Conservation (phyloP, 2,329 filamentous ascomycete genomes). For the Cladorrhinum sp. region DNA sequence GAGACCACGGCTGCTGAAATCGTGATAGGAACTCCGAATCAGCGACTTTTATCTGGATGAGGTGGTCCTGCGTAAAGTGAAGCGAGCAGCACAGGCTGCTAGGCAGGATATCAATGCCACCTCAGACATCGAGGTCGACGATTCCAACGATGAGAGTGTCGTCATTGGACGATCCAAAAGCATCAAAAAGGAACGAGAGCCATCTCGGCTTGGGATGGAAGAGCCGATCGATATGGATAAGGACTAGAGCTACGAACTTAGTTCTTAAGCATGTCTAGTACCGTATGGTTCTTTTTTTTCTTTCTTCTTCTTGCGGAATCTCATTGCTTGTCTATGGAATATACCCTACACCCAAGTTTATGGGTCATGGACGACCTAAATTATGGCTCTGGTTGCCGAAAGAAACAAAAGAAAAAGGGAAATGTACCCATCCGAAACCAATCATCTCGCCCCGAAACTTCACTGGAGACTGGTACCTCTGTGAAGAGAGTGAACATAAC, state of each 20-base stretch:
- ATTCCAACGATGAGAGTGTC: conserved; percentile 32
- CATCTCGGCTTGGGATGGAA: conserved; percentile 10
- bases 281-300: background rate
- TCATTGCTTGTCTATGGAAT: background rate
- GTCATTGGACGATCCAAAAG: conserved; percentile 21
- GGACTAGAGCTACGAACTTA: conserved; percentile 15
- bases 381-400: background rate
- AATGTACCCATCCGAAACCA: background rate
- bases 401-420: background rate
- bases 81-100: conserved; percentile 48
- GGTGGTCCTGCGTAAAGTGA: conserved; percentile 55
- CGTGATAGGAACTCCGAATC: conserved; percentile 44
- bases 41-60: conserved; percentile 56
- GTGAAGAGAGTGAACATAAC: background rate
- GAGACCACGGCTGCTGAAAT: background rate
- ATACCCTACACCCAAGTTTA: background rate
- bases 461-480: background rate
- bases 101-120: conserved; percentile 44
- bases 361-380: background rate
- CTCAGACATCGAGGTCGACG: conserved; percentile 36
- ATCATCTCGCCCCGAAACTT: background rate
- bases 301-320: background rate
- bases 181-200: conserved; percentile 29
- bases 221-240: conserved; percentile 17
- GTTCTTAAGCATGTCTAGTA: background rate